Conservation (phyloP, 176 grass and related monocot species). For the Otatea glauca region DNA sequence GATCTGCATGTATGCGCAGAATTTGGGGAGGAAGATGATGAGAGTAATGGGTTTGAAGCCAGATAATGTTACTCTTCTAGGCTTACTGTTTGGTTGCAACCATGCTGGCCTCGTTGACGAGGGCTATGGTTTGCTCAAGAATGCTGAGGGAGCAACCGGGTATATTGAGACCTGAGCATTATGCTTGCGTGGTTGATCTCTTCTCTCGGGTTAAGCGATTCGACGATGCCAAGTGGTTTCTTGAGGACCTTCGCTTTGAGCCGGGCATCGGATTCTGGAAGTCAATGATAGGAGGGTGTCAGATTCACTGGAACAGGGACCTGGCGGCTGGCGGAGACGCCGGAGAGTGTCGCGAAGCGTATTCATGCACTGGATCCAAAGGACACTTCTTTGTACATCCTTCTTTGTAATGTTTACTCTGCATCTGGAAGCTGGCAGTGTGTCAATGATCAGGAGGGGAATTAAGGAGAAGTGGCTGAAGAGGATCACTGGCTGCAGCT, state of each 20-base stretch:
- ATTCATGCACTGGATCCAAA: conserved; percentile 62
- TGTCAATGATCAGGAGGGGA: conserved; percentile 70
- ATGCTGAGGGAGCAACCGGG: conserved; percentile 55
- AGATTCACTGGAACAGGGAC: conserved; percentile 65
- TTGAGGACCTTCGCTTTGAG: conserved; percentile 72
- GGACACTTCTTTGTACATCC: conserved; percentile 76
- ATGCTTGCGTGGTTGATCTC: conserved; percentile 78
- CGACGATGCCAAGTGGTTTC: conserved; percentile 63
- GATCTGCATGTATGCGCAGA: conserved; percentile 71
- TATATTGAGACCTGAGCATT: conserved; percentile 67
- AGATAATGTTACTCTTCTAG: conserved; percentile 60
- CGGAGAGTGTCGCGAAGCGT: conserved; percentile 43
- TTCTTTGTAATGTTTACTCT: conserved; percentile 84
- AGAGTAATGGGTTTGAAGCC: conserved; percentile 54
- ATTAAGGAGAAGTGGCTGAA: conserved; percentile 84
- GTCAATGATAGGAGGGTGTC: conserved; percentile 66
- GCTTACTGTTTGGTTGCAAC: conserved; percentile 77
- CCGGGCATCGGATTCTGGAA: conserved; percentile 91
- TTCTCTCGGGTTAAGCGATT: conserved; percentile 68
- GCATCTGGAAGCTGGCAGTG: conserved; percentile 67
- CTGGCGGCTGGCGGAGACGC: too few relatives aligned
- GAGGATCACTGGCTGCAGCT: conserved; percentile 88
- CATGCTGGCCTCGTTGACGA: conserved; percentile 77
- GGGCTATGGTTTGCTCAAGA: conserved; percentile 60
- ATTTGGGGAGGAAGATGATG: conserved; percentile 68